These are phyloP conservation scores for Setomelanomma holmii DNA, from an alignment of 2,329 filamentous ascomycete genomes.

Conservation along the genomic window DNA sequence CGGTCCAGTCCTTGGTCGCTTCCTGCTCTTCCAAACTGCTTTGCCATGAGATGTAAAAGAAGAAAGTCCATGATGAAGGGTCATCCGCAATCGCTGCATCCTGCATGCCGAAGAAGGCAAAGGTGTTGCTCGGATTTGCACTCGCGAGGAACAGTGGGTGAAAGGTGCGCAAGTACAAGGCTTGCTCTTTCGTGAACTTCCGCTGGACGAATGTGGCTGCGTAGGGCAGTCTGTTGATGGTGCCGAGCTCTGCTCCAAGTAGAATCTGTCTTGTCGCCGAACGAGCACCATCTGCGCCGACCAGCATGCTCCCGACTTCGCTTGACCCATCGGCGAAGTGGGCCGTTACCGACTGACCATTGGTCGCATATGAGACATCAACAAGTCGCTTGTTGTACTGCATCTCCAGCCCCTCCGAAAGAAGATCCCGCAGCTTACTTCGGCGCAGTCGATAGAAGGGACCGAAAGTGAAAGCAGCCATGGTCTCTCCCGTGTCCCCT, in stretches of 20 bases:
- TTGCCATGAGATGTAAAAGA: slow-evolving; percentile 58
- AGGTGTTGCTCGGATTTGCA: slow-evolving; percentile 54
- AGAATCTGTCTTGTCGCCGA: slow-evolving; percentile 40
- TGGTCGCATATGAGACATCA: slow-evolving; percentile 40
- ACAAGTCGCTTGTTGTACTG: slow-evolving; percentile 50
- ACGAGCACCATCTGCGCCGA: slow-evolving; percentile 48
- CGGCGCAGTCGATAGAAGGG: slow-evolving; percentile 47
- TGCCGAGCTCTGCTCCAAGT: slow-evolving; percentile 31
- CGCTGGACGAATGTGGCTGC: slow-evolving; percentile 56
- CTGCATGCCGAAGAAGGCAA: slow-evolving; percentile 57
- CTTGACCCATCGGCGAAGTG: slow-evolving; percentile 44
- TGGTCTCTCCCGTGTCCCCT: slow-evolving; percentile 44
- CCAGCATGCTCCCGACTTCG: slow-evolving; percentile 39
- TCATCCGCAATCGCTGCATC: slow-evolving; percentile 47
- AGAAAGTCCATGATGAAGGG: slow-evolving; percentile 55
- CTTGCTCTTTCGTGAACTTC: slow-evolving; percentile 52
- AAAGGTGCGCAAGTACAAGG: slow-evolving; percentile 52
- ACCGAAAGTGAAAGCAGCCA: slow-evolving; percentile 41
- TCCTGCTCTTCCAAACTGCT: slow-evolving; percentile 52
- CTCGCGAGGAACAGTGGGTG: slow-evolving; percentile 55
- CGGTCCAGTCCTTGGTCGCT: slow-evolving; percentile 43
- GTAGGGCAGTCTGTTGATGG: slow-evolving; percentile 52
- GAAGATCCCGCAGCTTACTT: slow-evolving; percentile 42
- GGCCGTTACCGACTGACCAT: slow-evolving; percentile 43
- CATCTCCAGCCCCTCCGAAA: slow-evolving; percentile 39